Evolutionary conservation across 805 yeast genomes (phyloP).

Genomic region (Tetrapisispora taiwanensis): DNA sequence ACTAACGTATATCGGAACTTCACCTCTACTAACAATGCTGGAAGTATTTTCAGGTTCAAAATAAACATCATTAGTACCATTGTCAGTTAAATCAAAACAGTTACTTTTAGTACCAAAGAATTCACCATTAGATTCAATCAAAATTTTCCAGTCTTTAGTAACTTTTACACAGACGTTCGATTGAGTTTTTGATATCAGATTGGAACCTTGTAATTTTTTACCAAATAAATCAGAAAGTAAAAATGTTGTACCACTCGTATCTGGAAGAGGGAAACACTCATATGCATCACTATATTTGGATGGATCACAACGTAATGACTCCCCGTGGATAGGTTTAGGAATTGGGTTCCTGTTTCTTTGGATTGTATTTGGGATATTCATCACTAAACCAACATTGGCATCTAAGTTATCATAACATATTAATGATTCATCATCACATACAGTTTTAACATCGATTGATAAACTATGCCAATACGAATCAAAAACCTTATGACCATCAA

Average conservation of each 20-base stretch:
- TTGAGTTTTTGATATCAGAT: slow-evolving; percentile 40
- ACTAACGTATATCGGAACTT: slow-evolving; percentile 63
- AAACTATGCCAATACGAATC: slow-evolving; percentile 91
- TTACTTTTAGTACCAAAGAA: slow-evolving; percentile 28
- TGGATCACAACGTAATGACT: slow-evolving; percentile 62
- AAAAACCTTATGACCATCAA: slow-evolving; percentile 85
- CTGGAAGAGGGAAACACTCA: slow-evolving; percentile 72
- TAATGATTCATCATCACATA: slow-evolving; percentile 31
- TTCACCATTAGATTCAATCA: slow-evolving; percentile 22
- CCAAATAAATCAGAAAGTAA: slow-evolving; percentile 63
- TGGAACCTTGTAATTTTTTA: slow-evolving; percentile 50
- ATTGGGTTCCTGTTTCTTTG: slow-evolving; percentile 56
- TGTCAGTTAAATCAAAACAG: slow-evolving; percentile 29
- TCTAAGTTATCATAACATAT: slow-evolving; percentile 45
- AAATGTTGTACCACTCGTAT: slow-evolving; percentile 38
- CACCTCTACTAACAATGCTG: slow-evolving; percentile 29
- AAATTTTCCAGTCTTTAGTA: slow-evolving; percentile 39
- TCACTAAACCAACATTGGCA: slow-evolving; percentile 60
- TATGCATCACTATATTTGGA: slow-evolving; percentile 48
- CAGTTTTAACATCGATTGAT: slow-evolving; percentile 69
- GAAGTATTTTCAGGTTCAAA: slow-evolving; percentile 37
- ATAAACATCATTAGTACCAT: slow-evolving; percentile 22
- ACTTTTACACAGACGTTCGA: slow-evolving; percentile 34
- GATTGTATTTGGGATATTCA: slow-evolving; percentile 60
- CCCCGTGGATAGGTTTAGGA: slow-evolving; percentile 69